These are phyloP conservation scores for Trametes villosa DNA, from an alignment of 768 basidiomycete species.

Conservation along the genomic window DNA sequence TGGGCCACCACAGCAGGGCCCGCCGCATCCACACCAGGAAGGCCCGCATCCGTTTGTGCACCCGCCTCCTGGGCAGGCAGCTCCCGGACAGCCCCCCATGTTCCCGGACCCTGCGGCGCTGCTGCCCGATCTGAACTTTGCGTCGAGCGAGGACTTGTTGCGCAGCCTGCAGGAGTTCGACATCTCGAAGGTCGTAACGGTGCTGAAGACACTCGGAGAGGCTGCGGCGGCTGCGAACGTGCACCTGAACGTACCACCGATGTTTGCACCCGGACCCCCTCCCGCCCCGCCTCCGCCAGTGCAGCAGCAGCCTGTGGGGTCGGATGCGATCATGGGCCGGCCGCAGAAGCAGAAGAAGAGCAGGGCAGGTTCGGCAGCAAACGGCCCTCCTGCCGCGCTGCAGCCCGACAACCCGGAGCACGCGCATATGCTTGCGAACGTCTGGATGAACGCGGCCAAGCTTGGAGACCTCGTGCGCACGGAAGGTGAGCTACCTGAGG, in stretches of 20 bases:
- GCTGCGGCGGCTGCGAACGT: slow-evolving; percentile 51
- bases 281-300: slow-evolving; percentile 41
- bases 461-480: slow-evolving; percentile 68
- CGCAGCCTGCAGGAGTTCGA: slow-evolving; percentile 76
- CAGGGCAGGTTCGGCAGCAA: background rate
- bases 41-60: slow-evolving; percentile 26
- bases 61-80: slow-evolving; percentile 9
- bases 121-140: slow-evolving; percentile 45
- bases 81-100: slow-evolving; percentile 33
- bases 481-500: slow-evolving; percentile 53
- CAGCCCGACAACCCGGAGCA: slow-evolving; percentile 54
- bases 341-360: slow-evolving; percentile 39
- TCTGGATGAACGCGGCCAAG: slow-evolving; percentile 76
- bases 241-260: slow-evolving; percentile 32
- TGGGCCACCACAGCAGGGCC: slow-evolving; percentile 18
- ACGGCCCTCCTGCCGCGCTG: slow-evolving; percentile 12
- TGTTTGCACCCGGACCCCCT: slow-evolving; percentile 30
- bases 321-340: slow-evolving; percentile 48
- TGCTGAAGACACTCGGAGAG: slow-evolving; percentile 67
- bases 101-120: slow-evolving; percentile 30
- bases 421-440: slow-evolving; percentile 71
- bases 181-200: slow-evolving; percentile 68
- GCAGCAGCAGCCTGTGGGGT: slow-evolving; percentile 47
- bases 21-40: slow-evolving; percentile 30
- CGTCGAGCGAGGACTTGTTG: slow-evolving; percentile 74